Conservation (phyloP, 2,329 filamentous ascomycete species). For the Aaosphaeria pasadenensis region DNA sequence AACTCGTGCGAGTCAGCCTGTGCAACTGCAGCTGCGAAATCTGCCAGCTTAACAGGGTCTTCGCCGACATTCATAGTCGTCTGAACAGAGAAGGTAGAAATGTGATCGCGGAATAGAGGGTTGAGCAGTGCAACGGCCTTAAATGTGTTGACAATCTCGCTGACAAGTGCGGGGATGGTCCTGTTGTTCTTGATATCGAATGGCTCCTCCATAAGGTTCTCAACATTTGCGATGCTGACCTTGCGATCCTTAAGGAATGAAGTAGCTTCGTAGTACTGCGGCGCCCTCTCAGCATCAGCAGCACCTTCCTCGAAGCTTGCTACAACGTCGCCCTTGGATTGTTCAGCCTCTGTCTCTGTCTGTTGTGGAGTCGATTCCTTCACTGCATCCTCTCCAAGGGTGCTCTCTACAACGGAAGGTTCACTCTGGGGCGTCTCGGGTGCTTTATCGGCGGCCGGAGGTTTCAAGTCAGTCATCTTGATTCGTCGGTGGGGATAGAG, state of each 20-base stretch:
- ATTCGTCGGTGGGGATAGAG: constrained; percentile 95
- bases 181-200: constrained; percentile 88
- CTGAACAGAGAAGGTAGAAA: constrained; percentile 78
- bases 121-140: constrained; percentile 95
- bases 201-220: constrained; percentile 85
- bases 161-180: constrained; percentile 86
- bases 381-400: constrained; percentile 42
- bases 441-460: constrained; percentile 51
- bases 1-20: constrained; percentile 79
- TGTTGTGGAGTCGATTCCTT: constrained; percentile 41
- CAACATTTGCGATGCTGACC: constrained; percentile 91
- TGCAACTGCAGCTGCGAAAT: constrained; percentile 97
- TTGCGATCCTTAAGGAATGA: constrained; percentile 88
- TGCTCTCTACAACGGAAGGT: constrained; percentile 38
- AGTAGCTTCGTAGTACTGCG: constrained; percentile 70
- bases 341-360: constrained; percentile 29
- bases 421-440: constrained; percentile 23
- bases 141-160: constrained; percentile 98
- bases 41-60: constrained; percentile 90
- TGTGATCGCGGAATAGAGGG: constrained; percentile 92
- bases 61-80: constrained; percentile 92
- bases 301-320: constrained; percentile 90
- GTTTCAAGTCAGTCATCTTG: constrained; percentile 78
- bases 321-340: constrained; percentile 75
- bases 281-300: constrained; percentile 53